Evolutionary conservation across 768 basidiomycete species (phyloP), one percentile per base, ranked within the genome.

Genomic region (Leccinum longicurvipes): DNA sequence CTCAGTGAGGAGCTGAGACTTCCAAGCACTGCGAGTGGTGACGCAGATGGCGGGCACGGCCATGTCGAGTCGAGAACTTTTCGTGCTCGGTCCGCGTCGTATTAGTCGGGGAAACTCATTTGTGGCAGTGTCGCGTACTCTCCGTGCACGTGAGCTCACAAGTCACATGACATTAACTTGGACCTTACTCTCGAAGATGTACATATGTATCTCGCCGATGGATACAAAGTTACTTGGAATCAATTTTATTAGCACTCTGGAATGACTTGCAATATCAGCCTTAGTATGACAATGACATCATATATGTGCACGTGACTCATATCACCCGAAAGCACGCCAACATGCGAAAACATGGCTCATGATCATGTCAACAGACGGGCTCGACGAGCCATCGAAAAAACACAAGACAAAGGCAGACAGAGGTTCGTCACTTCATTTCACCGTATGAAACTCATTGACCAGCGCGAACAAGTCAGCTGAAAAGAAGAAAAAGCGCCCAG

Each of bases 401-500:
- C 10, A 34, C 24, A 57, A 45, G 31, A 46, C 44, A 1, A 58
- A 36, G 48, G 31, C 39, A 46, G 53, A 60, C 44, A 57, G 66
- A 69, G 60, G 73, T 72, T 41, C 36, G 61, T 59, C 23, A 19
- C 11, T 15, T 11, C 6, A 24, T 39, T 27, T 31, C 28, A 31
- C 21, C 23, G 27, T 23, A 21, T 23, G 45, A 21, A 36, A n/a
- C 23, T 9, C 52, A 29, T 48, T 64, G 42, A 66, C 39, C 21
- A 59, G 41, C 23, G 15, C 31, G 27, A 44, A 49, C 59, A 56
- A 60, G 52, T 54, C 51, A 57, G 56, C 36, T 36, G 63, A 58
- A 47, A 72, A 69, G 58, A 75, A 72, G 62, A 75, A 76, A 63
- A 78, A 73, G 62, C 49, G 47, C 15, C 76, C 42, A 28, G 48